Evolutionary conservation across 2,329 filamentous ascomycete species (phyloP), one percentile per base, ranked within the genome.

Genomic region (Aspergillus uvarum): DNA sequence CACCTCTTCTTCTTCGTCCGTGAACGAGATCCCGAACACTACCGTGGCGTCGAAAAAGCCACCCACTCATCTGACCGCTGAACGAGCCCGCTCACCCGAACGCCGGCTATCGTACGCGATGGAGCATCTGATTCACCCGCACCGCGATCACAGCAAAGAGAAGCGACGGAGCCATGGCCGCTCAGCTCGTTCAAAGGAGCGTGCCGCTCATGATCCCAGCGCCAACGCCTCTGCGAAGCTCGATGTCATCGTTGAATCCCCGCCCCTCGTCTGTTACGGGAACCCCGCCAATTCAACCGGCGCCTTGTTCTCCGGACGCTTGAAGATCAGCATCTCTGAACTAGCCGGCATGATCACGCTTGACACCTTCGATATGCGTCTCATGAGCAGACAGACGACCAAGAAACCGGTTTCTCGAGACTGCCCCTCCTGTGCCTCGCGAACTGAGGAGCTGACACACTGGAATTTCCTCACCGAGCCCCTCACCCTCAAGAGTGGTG

Each of bases 251-350:
- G 89, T 97, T 64, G 93, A 97, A 80, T 96, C 91, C 12, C 92
- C 92, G 1, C 93, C 93, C 2, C 83, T 94, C 19, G 85, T 97
- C 50, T 89, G 96, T 77, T 91, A 95, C 70, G 92, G 92, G 63
- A 81, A 84, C 24, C 82, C 90, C 0, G 83, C 87, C 63, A 83
- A 85, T 66, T 96, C 92, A 68, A 89, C 89, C 2, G 94, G 94
- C 59, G 92, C 92, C 6, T 81, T 97, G 61, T 85, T 97, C 54
- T 96, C 92, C 1, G 92, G 92, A 31, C 90, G 92, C 73, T 80
- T 98, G 67, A 86, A 88, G 68, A 77, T 98, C 57, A 81, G 86
- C 44, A 85, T 96, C 68, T 83, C 84, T 63, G 88, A 92, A 56
- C 70, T 76, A 11, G 84, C 87, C 6, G 73, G 75, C 4, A 80